A percentile compares a stretch with the other conserved stretches of the same genome.
These are phyloP conservation scores for Meyerozyma sp. DNA, from an alignment of 1,139 yeast genomes.

Conservation along the genomic window DNA sequence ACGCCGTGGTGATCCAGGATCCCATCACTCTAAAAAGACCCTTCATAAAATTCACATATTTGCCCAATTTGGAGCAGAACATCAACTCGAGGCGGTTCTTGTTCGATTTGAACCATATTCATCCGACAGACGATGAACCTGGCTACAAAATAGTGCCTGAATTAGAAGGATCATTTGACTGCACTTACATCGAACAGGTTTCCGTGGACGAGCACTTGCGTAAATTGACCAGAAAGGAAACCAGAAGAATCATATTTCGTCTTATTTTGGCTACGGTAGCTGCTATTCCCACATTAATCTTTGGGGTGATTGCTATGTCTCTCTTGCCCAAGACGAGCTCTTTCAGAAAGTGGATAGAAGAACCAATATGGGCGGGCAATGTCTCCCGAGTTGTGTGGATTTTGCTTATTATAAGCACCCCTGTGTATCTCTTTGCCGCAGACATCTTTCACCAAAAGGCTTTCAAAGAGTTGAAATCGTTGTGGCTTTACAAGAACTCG, in stretches of 20 bases:
- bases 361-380: conserved; percentile 61
- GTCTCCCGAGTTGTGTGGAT: conserved; percentile 65
- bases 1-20: conserved; percentile 51
- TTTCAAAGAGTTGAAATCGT: conserved; percentile 46
- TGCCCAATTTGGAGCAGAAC: conserved; percentile 45
- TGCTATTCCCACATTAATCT: conserved; percentile 65
- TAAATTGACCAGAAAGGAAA: conserved; percentile 45
- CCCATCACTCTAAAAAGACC: conserved; percentile 54
- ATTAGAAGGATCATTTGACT: conserved; percentile 33
- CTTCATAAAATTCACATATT: conserved; percentile 55
- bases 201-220: conserved; percentile 63
- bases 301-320: conserved; percentile 68
- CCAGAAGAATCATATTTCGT: conserved; percentile 40
- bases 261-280: conserved; percentile 44
- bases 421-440: conserved; percentile 71
- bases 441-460: conserved; percentile 70
- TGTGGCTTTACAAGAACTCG: conserved; percentile 55
- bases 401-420: conserved; percentile 59
- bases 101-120: conserved; percentile 40
- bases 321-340: conserved; percentile 40
- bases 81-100: conserved; percentile 51
- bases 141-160: conserved; percentile 20
- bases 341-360: conserved; percentile 51
- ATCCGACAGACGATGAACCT: conserved; percentile 18
- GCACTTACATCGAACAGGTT: conserved; percentile 52